Percentiles rank a stretch among this genome's conserved stretches.
Conservation (phyloP, 2,329 filamentous ascomycete genomes). For the Stachybotrys elegans region DNA sequence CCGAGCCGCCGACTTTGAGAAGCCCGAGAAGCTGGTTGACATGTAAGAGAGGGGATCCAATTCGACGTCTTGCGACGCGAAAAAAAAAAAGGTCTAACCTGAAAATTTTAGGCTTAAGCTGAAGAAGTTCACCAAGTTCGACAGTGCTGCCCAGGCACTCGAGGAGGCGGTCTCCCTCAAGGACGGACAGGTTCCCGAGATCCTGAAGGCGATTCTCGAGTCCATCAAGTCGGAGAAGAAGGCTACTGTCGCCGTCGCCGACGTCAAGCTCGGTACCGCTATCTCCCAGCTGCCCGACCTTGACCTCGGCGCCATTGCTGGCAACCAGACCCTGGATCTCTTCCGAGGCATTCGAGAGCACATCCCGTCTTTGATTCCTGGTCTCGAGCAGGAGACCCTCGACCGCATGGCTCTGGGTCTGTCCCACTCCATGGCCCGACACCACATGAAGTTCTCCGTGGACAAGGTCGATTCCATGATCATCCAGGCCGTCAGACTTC, state of each 20-base stretch:
- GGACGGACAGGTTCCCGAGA: slow-evolving; percentile 90
- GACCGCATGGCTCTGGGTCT: slow-evolving; percentile 94
- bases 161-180: slow-evolving; percentile 85
- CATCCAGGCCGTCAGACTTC: slow-evolving; percentile 87
- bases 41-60: slow-evolving; percentile 66
- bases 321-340: slow-evolving; percentile 60
- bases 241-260: slow-evolving; percentile 86
- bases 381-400: slow-evolving; percentile 77
- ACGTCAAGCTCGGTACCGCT: slow-evolving; percentile 84
- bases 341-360: slow-evolving; percentile 94
- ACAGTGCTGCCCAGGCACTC: slow-evolving; percentile 83
- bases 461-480: slow-evolving; percentile 99
- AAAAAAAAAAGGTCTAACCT: slow-evolving; percentile 44
- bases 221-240: slow-evolving; percentile 97
- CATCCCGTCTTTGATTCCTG: slow-evolving; percentile 84
- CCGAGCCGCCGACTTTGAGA: slow-evolving; percentile 66
- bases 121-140: slow-evolving; percentile 97
- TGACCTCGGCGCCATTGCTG: slow-evolving; percentile 76
- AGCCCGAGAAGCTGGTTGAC: slow-evolving; percentile 78
- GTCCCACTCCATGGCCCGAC: slow-evolving; percentile 90
- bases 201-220: slow-evolving; percentile 76
- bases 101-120: slow-evolving; percentile 66
- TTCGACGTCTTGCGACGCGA: no score
- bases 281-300: slow-evolving; percentile 90
- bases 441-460: slow-evolving; percentile 97